Base-by-base conservation (phyloP, 2,329 filamentous ascomycete species). In the Xylariales sp. region DNA sequence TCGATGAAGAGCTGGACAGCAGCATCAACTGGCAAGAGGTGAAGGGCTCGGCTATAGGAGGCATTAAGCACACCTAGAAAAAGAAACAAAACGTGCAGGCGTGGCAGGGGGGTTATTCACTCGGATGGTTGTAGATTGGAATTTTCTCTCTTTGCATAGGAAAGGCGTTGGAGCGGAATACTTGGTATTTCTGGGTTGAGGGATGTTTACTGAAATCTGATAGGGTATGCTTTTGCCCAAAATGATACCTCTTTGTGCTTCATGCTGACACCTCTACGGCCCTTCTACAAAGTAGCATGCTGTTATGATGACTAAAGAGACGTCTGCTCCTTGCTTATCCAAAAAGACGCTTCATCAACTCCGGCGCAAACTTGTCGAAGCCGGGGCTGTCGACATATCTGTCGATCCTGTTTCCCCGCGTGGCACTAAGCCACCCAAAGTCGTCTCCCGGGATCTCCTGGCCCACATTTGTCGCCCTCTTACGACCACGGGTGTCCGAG, bases 21-120 rank as follows among this genome's bases (percentile, higher is more conserved):
- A 89, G 84, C 52, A 97, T 98, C 57, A 83, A 96, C 66, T 98
- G 93, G 93, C 74, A 76, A 15, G 83, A 94, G 61, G 93, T 98
- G 27, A 84, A 85, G 58, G 91, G 91, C 5, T 80, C 83, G 42
- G 80, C 85, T 20, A 85, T 97, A 53, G 88, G 88, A 41, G 81
- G 81, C 37, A 90, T 89, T 53, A 96, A 93, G 63, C 89, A 96
- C 56, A 51, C 63, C 47, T 79, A 31, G 11, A 17, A 16, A 13
- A 21, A 15, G 16, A 30, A 15, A 30, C 7, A 25, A n/a, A n/a
- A n/a, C n/a, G n/a, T n/a, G n/a, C n/a, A n/a, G n/a, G n/a, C n/a
- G n/a, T n/a, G n/a, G n/a, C n/a, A n/a, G n/a, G n/a, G n/a, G n/a
- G n/a, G n/a, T n/a, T n/a, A n/a, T n/a, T n/a, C n/a, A n/a, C n/a